phyloP scores from a whole-genome alignment of 169 alveolate genomes.

The Plasmodium cynomolgi region DNA sequence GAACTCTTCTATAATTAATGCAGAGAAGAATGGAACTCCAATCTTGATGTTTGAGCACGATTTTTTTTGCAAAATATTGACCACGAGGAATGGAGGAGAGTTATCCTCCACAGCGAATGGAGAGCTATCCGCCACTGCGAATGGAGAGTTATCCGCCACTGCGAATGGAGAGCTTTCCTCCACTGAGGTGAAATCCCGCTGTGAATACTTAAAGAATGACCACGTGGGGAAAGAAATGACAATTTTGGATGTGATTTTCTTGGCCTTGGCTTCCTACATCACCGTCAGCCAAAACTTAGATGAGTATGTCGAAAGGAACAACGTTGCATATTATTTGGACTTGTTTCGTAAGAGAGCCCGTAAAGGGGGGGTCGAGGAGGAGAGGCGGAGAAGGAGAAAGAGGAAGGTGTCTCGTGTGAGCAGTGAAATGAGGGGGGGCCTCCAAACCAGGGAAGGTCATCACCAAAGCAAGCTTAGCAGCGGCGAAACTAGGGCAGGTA shows the following conservation, averaged over 20 bases:
- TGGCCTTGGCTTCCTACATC: constrained; percentile 54
- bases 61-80: constrained; percentile 34
- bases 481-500: no score
- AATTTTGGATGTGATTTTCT: constrained; percentile 50
- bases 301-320: constrained; percentile 31
- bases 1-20: constrained; percentile 53
- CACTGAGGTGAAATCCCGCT: background rate
- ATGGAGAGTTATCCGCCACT: background rate
- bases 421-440: background rate
- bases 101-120: background rate
- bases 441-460: background rate
- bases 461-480: background rate
- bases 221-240: constrained; percentile 60
- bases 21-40: constrained; percentile 18
- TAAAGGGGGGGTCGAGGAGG: background rate
- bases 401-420: background rate
- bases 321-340: constrained; percentile 18
- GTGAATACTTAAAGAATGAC: constrained; percentile 41
- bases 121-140: background rate
- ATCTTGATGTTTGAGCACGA: constrained; percentile 69
- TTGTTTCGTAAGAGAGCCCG: constrained; percentile 15
- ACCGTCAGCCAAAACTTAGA: constrained; percentile 47
- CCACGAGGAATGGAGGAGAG: background rate
- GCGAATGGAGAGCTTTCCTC: background rate
- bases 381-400: background rate